Conservation (phyloP, 345 rosid genomes). For the Bruguiera parviflora region DNA sequence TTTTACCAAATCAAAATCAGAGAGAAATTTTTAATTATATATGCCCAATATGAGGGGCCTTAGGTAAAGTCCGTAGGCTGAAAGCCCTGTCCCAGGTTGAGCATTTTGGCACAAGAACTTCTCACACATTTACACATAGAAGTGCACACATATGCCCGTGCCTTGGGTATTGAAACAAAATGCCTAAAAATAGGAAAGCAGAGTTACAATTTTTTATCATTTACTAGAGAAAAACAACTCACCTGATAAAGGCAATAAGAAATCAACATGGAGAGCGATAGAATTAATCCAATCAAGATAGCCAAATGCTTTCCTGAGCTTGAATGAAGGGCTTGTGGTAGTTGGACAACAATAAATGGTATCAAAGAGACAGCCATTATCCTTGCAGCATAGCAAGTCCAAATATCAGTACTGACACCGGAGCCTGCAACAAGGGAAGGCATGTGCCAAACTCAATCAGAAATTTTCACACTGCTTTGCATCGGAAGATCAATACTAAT, state of each 20-base stretch:
- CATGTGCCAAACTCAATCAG: not conserved
- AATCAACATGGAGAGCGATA: conserved; percentile 55
- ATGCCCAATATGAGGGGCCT: too few species aligned
- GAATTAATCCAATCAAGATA: conserved; percentile 56
- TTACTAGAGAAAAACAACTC: not conserved
- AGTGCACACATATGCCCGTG: too few species aligned
- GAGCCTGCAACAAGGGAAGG: conserved; percentile 9
- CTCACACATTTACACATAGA: too few species aligned
- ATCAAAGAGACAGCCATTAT: conserved; percentile 79
- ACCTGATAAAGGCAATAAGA: conserved; percentile 95
- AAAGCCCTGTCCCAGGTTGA: too few species aligned
- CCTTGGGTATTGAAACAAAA: too few species aligned
- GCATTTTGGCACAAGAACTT: too few species aligned
- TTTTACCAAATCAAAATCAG: too few species aligned
- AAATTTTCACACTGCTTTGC: not conserved
- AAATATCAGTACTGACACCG: conserved; percentile 60
- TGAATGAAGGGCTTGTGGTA: conserved; percentile 64
- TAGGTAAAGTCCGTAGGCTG: too few species aligned
- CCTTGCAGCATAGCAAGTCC: conserved; percentile 81
- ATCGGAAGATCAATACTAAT: not conserved
- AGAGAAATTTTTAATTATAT: too few species aligned
- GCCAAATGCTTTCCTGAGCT: conserved; percentile 70
- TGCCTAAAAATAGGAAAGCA: too few species aligned
- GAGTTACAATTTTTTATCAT: not conserved
- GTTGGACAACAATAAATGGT: conserved; percentile 81